Percentiles rank a stretch among this genome's conserved stretches.
phyloP scores from a whole-genome alignment of 352 stramenopile genomes.

The Halophytophthora batemanensis region DNA sequence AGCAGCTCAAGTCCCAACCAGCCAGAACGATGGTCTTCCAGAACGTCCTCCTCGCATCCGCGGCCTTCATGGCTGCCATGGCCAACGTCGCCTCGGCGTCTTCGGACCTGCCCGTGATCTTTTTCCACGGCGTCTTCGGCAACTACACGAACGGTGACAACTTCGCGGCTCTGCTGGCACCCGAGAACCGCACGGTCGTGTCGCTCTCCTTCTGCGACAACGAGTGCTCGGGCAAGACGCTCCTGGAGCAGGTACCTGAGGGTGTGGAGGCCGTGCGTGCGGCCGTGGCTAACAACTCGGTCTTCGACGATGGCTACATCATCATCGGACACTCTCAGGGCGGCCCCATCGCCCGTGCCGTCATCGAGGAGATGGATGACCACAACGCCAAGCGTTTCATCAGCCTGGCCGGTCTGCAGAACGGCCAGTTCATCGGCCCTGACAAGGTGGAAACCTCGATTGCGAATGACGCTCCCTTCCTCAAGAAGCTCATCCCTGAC shows the following conservation, averaged over 20 bases:
- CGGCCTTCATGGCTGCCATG: no score
- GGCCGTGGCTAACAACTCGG: slow-evolving; percentile 18
- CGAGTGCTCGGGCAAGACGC: slow-evolving; percentile 22
- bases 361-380: slow-evolving; percentile 59
- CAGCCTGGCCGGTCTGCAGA: slow-evolving; percentile 34
- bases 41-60: no score
- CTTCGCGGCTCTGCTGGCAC: slow-evolving; percentile 26
- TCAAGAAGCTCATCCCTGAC: slow-evolving; percentile 14
- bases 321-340: slow-evolving; percentile 54
- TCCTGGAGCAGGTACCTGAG: slow-evolving; percentile 32
- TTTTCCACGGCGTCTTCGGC: slow-evolving; percentile 41
- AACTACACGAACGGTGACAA: slow-evolving; percentile 23
- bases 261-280: slow-evolving; percentile 36
- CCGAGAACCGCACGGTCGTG: slow-evolving; percentile 27
- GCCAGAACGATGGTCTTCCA: no score
- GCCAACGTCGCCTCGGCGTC: no score
- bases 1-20: no score
- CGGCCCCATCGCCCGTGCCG: slow-evolving; percentile 31
- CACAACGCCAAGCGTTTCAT: slow-evolving; percentile 48
- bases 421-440: slow-evolving; percentile 53
- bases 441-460: no score
- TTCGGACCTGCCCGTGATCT: slow-evolving; percentile 42
- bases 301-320: slow-evolving; percentile 32
- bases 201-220: slow-evolving; percentile 36
- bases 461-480: slow-evolving; percentile 21